phyloP scores from a whole-genome alignment of 768 basidiomycete genomes.

The Megacollybia marginata region DNA sequence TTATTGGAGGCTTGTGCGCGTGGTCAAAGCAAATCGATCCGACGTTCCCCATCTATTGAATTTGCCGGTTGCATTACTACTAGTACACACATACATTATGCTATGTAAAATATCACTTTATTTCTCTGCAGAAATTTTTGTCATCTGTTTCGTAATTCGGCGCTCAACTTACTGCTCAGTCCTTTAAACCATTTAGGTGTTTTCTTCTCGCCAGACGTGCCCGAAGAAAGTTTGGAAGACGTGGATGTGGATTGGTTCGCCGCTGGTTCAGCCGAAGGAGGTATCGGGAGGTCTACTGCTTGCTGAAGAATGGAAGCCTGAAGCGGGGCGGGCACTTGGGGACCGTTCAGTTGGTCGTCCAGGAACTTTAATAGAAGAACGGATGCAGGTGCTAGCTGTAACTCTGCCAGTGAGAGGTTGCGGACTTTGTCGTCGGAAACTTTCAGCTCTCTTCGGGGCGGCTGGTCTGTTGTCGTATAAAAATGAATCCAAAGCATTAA shows the following conservation, averaged over 20 bases:
- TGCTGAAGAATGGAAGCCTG: constrained; percentile 43
- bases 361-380: constrained; percentile 71
- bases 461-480: constrained; percentile 53
- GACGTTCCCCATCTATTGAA: constrained; percentile 74
- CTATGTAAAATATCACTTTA: background rate
- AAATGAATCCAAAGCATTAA: background rate
- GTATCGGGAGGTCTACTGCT: constrained; percentile 62
- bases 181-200: constrained; percentile 74
- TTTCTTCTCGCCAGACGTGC: constrained; percentile 38
- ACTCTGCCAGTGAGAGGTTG: constrained; percentile 56
- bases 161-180: background rate
- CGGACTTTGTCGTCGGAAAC: constrained; percentile 71
- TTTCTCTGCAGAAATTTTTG: background rate
- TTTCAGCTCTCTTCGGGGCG: constrained; percentile 77
- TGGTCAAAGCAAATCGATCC: constrained; percentile 75
- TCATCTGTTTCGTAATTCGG: background rate
- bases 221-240: background rate
- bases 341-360: constrained; percentile 58
- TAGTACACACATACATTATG: background rate
- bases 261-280: constrained; percentile 24
- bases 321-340: constrained; percentile 57
- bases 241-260: background rate
- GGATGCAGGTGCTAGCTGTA: constrained; percentile 76
- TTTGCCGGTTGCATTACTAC: background rate
- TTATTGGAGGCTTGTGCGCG: constrained; percentile 75